phyloP scores from a whole-genome alignment of 2,329 filamentous ascomycete genomes.

The Apiospora aurea region DNA sequence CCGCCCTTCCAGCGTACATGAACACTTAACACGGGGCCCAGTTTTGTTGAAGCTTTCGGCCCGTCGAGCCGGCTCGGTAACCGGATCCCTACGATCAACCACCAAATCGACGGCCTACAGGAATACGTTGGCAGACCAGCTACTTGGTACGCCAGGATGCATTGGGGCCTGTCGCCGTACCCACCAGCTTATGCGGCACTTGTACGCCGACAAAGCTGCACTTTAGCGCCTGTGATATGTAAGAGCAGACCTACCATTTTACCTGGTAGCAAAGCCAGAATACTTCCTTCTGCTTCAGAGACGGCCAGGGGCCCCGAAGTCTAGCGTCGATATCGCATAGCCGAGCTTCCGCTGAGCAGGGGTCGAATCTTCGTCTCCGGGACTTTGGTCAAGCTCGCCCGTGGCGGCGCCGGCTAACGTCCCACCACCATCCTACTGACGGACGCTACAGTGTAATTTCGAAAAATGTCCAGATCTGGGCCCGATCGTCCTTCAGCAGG shows the following conservation, averaged over 20 bases:
- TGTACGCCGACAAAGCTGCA: background rate
- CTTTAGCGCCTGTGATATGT: background rate
- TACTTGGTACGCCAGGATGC: slow-evolving; percentile 5
- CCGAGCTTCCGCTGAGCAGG: background rate
- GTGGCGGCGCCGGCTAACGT: background rate
- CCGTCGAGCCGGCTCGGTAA: slow-evolving; percentile 28
- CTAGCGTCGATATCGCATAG: slow-evolving; percentile 18
- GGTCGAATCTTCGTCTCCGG: slow-evolving; percentile 10
- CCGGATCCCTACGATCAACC: slow-evolving; percentile 18
- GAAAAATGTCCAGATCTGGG: background rate
- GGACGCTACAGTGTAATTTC: background rate
- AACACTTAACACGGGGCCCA: background rate
- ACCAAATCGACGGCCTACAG: background rate
- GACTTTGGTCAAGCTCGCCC: background rate
- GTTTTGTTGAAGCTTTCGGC: slow-evolving; percentile 22
- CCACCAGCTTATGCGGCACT: background rate
- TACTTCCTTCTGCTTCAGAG: background rate
- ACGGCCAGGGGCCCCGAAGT: slow-evolving; percentile 14
- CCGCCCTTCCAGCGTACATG: background rate
- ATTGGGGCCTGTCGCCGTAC: background rate
- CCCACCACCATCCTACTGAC: background rate
- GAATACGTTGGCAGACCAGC: background rate
- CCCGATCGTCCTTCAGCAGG: background rate
- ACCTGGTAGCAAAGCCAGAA: background rate
- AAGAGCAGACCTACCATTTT: background rate